Conservation (phyloP, 768 basidiomycete genomes). For the Lenzites betulinus region DNA sequence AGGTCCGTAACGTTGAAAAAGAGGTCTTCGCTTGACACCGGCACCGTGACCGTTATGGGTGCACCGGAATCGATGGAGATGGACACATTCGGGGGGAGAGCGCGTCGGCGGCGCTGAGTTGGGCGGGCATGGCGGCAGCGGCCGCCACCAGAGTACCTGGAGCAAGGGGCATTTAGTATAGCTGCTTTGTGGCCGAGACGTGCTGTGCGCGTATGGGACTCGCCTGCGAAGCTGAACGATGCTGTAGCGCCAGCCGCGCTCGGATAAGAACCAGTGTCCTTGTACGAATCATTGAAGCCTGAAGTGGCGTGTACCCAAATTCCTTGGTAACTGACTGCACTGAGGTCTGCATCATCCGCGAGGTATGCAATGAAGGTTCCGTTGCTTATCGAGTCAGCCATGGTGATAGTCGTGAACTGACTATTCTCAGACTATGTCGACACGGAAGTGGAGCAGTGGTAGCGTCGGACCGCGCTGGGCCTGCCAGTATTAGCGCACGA, state of each 20-base stretch:
- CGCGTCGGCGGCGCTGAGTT: background rate
- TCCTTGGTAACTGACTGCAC: background rate
- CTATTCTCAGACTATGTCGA: background rate
- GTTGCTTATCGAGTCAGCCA: constrained; percentile 1
- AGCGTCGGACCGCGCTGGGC: background rate
- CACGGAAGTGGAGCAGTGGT: background rate
- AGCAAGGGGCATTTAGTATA: background rate
- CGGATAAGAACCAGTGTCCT: background rate
- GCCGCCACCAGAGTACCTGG: background rate
- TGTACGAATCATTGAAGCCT: background rate
- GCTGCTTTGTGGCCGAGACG: no score
- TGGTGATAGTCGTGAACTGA: background rate
- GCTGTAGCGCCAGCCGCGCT: no score
- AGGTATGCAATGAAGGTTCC: background rate
- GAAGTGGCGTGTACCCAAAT: background rate
- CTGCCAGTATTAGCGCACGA: background rate
- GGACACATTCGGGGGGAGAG: background rate
- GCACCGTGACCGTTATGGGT: background rate
- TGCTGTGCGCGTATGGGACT: no score
- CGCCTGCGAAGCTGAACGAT: no score
- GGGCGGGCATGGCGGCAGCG: background rate
- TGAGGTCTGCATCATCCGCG: constrained; percentile 4
- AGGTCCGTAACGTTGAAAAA: background rate
- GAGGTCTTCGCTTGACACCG: background rate
- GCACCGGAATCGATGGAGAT: background rate